Evolutionary conservation across 108 stramenopile genomes (phyloP).

Genomic region (Nannochloropsis granulata): DNA sequence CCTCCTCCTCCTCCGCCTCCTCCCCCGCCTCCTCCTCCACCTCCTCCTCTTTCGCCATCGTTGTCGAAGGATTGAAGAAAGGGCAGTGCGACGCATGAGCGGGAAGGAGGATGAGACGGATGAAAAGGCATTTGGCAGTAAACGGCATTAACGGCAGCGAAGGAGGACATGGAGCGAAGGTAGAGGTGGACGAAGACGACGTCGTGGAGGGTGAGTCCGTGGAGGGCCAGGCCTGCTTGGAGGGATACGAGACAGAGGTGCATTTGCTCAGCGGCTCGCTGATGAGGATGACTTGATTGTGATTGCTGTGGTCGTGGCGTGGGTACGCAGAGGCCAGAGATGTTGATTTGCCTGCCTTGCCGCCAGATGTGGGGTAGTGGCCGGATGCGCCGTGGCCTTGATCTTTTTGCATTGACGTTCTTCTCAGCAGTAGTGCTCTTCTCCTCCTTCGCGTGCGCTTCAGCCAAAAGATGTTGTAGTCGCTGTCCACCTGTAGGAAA

Average conservation of each 20-base stretch:
- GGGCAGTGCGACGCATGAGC: constrained; percentile 59
- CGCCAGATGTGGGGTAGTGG: constrained; percentile 17
- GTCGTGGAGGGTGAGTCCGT: constrained; percentile 45
- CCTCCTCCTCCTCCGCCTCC: neutral
- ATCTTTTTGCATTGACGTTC: neutral
- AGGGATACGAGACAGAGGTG: neutral
- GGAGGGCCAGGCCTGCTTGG: neutral
- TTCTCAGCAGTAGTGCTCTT: neutral
- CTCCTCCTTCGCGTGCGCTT: neutral
- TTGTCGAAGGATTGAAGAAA: constrained; percentile 55
- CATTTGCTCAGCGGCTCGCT: constrained; percentile 14
- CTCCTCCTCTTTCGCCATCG: neutral
- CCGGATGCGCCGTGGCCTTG: neutral
- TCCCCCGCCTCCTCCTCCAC: neutral
- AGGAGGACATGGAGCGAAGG: constrained; percentile 69
- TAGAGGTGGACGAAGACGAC: constrained; percentile 82
- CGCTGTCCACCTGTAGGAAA: too few species aligned
- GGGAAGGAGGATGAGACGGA: constrained; percentile 45
- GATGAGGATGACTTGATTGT: neutral
- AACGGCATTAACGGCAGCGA: constrained; percentile 62
- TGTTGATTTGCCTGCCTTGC: neutral
- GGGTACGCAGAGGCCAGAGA: constrained; percentile 6
- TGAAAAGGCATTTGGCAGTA: constrained; percentile 40
- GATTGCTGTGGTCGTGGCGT: too few species aligned
- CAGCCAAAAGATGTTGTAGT: too few species aligned